phyloP scores from a whole-genome alignment of 805 yeast genomes.

The Kodamaea kakaduensis region DNA sequence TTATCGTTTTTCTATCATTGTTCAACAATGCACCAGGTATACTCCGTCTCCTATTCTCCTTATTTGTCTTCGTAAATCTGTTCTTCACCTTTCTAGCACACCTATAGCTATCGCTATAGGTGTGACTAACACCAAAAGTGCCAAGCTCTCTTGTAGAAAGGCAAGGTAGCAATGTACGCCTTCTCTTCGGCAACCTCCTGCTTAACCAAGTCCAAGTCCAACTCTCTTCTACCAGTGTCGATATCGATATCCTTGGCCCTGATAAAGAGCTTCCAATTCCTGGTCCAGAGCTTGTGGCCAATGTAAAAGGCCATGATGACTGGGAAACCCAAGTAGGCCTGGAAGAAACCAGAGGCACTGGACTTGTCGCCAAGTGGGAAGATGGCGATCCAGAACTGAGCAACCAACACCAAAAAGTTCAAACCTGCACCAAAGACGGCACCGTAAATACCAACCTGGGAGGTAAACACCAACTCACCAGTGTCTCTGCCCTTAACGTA shows the following conservation, averaged over 20 bases:
- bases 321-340: slow-evolving; percentile 45
- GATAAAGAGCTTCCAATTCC: slow-evolving; percentile 42
- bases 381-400: slow-evolving; percentile 42
- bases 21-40: too few species aligned
- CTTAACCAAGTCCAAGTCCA: slow-evolving; percentile 52
- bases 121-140: slow-evolving; percentile 60
- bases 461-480: slow-evolving; percentile 32
- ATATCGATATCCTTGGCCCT: slow-evolving; percentile 51
- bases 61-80: slow-evolving; percentile 2
- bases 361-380: slow-evolving; percentile 35
- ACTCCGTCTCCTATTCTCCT: not conserved
- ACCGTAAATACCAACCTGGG: slow-evolving; percentile 37
- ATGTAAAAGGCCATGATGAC: slow-evolving; percentile 40
- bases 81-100: not conserved
- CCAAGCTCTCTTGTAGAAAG: slow-evolving; percentile 48
- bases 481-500: slow-evolving; percentile 45
- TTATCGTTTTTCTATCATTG: not conserved
- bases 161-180: slow-evolving; percentile 44
- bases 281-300: slow-evolving; percentile 45
- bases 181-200: slow-evolving; percentile 59
- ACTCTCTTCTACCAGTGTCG: slow-evolving; percentile 60
- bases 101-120: not conserved
- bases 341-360: slow-evolving; percentile 38
- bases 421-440: slow-evolving; percentile 31
- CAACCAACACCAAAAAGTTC: slow-evolving; percentile 34